Percentiles rank a stretch among this genome's conserved stretches.
phyloP scores from a whole-genome alignment of 2,329 filamentous ascomycete species.

The Colletotrichum sp. region DNA sequence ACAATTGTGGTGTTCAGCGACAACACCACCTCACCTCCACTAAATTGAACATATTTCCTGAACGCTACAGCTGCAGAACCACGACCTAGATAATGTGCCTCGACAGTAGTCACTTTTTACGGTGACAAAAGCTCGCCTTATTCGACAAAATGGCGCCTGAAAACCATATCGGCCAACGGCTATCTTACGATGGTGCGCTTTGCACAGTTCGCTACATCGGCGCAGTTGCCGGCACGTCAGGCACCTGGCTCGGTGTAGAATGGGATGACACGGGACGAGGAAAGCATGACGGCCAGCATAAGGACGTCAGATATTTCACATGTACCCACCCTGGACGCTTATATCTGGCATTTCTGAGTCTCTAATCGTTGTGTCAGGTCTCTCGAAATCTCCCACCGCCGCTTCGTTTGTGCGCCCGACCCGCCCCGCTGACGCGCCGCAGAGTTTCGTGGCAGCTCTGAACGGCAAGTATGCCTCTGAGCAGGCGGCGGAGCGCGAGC shows the following conservation, averaged over 20 bases:
- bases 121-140: background rate
- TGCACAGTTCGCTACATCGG: constrained; percentile 90
- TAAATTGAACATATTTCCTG: background rate
- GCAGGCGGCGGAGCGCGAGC: constrained; percentile 31
- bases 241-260: constrained; percentile 91
- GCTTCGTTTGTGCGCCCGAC: constrained; percentile 88
- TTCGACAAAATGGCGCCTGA: constrained; percentile 39
- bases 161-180: constrained; percentile 70
- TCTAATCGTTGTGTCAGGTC: constrained; percentile 45
- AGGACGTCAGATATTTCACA: constrained; percentile 79
- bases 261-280: constrained; percentile 90
- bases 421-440: constrained; percentile 69
- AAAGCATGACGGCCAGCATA: constrained; percentile 88
- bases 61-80: background rate
- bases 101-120: background rate
- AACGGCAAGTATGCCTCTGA: constrained; percentile 83
- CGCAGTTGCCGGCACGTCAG: constrained; percentile 74
- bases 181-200: constrained; percentile 77
- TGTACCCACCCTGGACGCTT: constrained; percentile 58
- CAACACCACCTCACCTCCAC: background rate
- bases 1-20: constrained; percentile 4
- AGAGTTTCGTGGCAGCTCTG: constrained; percentile 80
- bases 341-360: background rate
- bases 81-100: background rate
- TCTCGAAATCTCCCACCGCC: constrained; percentile 69